phyloP scores from a whole-genome alignment of 352 stramenopile species.

The Pythium aristosporum region DNA sequence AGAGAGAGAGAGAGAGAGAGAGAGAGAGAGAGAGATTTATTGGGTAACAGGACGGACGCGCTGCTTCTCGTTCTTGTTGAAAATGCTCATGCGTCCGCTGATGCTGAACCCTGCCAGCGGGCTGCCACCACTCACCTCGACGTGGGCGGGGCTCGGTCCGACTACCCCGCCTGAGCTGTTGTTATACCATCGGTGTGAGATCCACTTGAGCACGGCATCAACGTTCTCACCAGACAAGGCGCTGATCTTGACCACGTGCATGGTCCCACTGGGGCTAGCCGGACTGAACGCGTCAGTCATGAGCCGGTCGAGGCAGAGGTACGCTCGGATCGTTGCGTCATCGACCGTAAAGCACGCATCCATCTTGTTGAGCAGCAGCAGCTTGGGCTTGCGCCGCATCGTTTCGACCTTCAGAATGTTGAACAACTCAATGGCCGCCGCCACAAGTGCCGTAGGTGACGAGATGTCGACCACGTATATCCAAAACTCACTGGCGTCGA shows the following conservation, averaged over 20 bases:
- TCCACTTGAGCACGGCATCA: slow-evolving; percentile 55
- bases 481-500: slow-evolving; percentile 61
- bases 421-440: slow-evolving; percentile 61
- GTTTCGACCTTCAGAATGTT: slow-evolving; percentile 48
- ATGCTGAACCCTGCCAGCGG: neutral
- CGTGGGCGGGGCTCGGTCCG: slow-evolving; percentile 15
- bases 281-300: slow-evolving; percentile 24
- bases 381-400: slow-evolving; percentile 60
- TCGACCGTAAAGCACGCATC: slow-evolving; percentile 50
- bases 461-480: slow-evolving; percentile 69
- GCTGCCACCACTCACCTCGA: neutral
- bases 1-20: neutral
- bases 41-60: slow-evolving; percentile 36
- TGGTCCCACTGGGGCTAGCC: slow-evolving; percentile 28
- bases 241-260: slow-evolving; percentile 62
- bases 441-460: slow-evolving; percentile 47
- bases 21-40: slow-evolving; percentile 1
- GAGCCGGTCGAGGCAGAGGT: slow-evolving; percentile 56
- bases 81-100: slow-evolving; percentile 5
- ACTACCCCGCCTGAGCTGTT: neutral
- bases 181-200: slow-evolving; percentile 34
- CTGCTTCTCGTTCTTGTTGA: slow-evolving; percentile 27
- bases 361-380: slow-evolving; percentile 72
- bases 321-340: slow-evolving; percentile 46
- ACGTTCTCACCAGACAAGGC: slow-evolving; percentile 61